phyloP scores from a whole-genome alignment of 73 alveolate genomes.

The Uronychia binucleata region DNA sequence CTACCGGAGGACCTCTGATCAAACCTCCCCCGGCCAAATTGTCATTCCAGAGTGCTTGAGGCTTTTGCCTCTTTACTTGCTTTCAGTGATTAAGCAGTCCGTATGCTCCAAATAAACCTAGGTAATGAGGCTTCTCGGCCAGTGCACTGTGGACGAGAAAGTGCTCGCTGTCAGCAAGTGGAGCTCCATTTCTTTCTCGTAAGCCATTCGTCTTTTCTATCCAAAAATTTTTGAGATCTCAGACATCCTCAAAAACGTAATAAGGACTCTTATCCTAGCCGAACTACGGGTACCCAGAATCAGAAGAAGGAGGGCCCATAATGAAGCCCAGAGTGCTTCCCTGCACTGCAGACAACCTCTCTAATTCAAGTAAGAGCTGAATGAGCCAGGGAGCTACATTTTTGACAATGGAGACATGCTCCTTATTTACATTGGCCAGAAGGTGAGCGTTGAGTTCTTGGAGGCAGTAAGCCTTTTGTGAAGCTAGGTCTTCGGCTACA shows the following conservation, averaged over 20 bases:
- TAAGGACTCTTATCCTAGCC: not conserved
- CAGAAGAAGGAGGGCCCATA: constrained; percentile 47
- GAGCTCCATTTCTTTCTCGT: constrained; percentile 50
- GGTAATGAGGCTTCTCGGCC: constrained; percentile 29
- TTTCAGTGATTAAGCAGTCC: constrained; percentile 52
- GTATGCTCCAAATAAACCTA: constrained; percentile 1
- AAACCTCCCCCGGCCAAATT: constrained; percentile 64
- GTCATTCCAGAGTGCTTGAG: constrained; percentile 70
- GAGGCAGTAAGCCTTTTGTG: too few species aligned
- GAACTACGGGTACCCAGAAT: constrained; percentile 27
- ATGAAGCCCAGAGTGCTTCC: constrained; percentile 59
- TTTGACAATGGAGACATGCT: constrained; percentile 73
- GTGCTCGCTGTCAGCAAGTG: constrained; percentile 44
- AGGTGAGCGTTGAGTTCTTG: constrained; percentile 19
- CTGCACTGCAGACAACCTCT: constrained; percentile 20
- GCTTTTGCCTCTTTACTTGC: constrained; percentile 57
- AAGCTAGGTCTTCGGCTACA: constrained; percentile 43
- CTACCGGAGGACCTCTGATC: constrained; percentile 61
- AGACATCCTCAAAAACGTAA: constrained; percentile 22
- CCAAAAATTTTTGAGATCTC: constrained; percentile 71
- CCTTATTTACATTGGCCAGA: constrained; percentile 61
- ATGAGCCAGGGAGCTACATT: constrained; percentile 45
- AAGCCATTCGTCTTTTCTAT: constrained; percentile 53
- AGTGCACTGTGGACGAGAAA: constrained; percentile 67
- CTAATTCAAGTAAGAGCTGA: constrained; percentile 10